These are phyloP conservation scores for Adenanthera pavonina DNA, from an alignment of 306 rosid species.

Conservation along the genomic window DNA sequence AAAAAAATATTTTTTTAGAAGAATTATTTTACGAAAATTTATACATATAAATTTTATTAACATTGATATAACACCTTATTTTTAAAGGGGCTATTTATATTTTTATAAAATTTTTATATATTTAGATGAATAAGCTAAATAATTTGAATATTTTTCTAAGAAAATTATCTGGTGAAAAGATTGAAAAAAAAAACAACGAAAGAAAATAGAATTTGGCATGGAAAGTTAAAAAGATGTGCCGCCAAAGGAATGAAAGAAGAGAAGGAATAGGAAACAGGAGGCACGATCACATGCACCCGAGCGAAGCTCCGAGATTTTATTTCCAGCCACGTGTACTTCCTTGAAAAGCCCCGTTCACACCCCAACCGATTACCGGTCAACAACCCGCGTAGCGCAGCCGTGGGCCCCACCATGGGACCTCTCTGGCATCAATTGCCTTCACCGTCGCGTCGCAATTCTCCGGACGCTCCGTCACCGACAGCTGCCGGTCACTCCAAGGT, in stretches of 20 bases:
- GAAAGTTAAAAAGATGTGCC: constrained; percentile 30
- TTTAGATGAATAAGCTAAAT: too few species aligned
- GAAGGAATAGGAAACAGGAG: neutral
- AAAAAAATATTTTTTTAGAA: too few species aligned
- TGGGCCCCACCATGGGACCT: constrained; percentile 56
- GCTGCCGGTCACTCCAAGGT: constrained; percentile 63
- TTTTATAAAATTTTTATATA: too few species aligned
- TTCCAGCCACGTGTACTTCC: constrained; percentile 54
- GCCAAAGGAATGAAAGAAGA: constrained; percentile 25
- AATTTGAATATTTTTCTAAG: too few species aligned
- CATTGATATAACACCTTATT: too few species aligned
- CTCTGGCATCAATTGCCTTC: constrained; percentile 50
- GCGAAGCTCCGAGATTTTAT: constrained; percentile 13
- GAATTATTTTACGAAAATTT: too few species aligned
- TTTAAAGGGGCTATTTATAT: too few species aligned
- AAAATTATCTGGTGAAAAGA: too few species aligned
- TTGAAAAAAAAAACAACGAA: too few species aligned
- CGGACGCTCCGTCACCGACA: constrained; percentile 48
- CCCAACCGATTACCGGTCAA: constrained; percentile 69
- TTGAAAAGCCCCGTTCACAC: constrained; percentile 46
- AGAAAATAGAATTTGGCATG: neutral
- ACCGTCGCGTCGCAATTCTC: constrained; percentile 41
- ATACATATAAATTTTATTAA: too few species aligned
- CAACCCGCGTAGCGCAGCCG: constrained; percentile 55
- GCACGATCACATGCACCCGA: constrained; percentile 47